Base-by-base conservation (phyloP, 352 stramenopile species). In the Globisporangium nodosum region DNA sequence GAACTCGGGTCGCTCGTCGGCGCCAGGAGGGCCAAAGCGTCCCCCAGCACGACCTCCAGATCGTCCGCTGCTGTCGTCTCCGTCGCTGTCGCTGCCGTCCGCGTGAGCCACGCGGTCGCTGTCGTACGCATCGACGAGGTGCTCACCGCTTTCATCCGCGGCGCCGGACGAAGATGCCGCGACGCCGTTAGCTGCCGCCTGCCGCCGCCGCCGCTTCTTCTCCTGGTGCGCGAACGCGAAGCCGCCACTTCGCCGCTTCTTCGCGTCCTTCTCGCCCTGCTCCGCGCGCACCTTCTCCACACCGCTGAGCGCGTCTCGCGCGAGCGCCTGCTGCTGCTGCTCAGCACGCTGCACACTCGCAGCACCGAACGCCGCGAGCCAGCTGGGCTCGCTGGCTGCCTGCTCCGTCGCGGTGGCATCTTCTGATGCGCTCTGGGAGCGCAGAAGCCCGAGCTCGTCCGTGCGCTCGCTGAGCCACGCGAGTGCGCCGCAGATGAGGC, bases 401-500 rank as follows among this genome's bases (percentile, higher is more conserved):
- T n/a, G 43, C 11, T 61, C 49, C 16, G 55, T 12, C 21, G 58
- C 16, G 3, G 43, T 52, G 5, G 21, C n/a, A 3, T 40, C n/a
- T 20, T 15, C 20, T 4, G 45, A 24, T 3, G 13, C 27, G 49
- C 20, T 20, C 15, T 35, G 30, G 7, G 70, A 50, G 16, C 47
- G 40, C 13, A 79, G 59, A 27, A 94, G 68, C 56, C 87, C 88
- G 43, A 74, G 83, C 57, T 82, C 79, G 60, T 93, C 87, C 16
- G 85, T 91, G 60, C 90, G 70, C 47, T 78, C 74, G 5, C 68
- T 57, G 4, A 97, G 68, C 90, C 90, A 97, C 33, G 90, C 81
- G 3, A 97, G 68, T 1, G 82, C 71, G 16, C 88, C 87, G 58
- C 90, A 97, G 56, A 97, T 96, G 16, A 97, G 73, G 61, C 86